phyloP scores from a whole-genome alignment of 1,139 yeast species.

The Candida tetrigidarum region DNA sequence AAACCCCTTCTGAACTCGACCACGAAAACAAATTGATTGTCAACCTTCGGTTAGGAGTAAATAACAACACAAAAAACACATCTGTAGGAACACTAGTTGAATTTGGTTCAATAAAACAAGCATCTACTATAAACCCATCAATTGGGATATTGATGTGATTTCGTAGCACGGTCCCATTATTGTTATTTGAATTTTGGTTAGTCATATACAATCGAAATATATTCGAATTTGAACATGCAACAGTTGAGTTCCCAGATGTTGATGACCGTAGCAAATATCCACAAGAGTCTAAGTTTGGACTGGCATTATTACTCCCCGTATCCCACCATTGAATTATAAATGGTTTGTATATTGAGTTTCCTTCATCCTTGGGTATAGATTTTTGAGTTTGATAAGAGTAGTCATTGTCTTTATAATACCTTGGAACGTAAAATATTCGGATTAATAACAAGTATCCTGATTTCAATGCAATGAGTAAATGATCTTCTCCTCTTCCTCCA shows the following conservation, averaged over 20 bases:
- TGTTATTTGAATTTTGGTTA: slow-evolving; percentile 37
- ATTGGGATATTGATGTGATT: slow-evolving; percentile 45
- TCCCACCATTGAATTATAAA: slow-evolving; percentile 60
- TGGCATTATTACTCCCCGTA: slow-evolving; percentile 21
- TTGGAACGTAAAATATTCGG: slow-evolving; percentile 39
- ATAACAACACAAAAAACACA: slow-evolving; percentile 39
- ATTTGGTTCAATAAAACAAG: slow-evolving; percentile 47
- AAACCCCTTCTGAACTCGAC: slow-evolving; percentile 38
- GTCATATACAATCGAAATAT: slow-evolving; percentile 43
- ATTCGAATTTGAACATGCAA: slow-evolving; percentile 41
- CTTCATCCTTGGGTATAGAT: slow-evolving; percentile 10
- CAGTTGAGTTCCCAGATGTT: slow-evolving; percentile 40
- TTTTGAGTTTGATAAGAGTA: slow-evolving; percentile 20
- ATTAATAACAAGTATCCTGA: slow-evolving; percentile 48
- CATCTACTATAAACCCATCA: slow-evolving; percentile 45
- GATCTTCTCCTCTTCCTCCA: too few species aligned
- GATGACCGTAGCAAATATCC: slow-evolving; percentile 37
- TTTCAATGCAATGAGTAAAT: slow-evolving; percentile 42
- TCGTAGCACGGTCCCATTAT: slow-evolving; percentile 40
- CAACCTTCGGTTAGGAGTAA: slow-evolving; percentile 41
- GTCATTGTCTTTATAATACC: slow-evolving; percentile 31
- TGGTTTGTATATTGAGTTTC: slow-evolving; percentile 37
- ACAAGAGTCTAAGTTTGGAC: slow-evolving; percentile 33
- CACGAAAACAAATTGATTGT: slow-evolving; percentile 45
- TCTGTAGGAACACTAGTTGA: slow-evolving; percentile 25